Evolutionary conservation across 2,329 filamentous ascomycete genomes (phyloP).

Genomic region (Coleophoma crateriformis): DNA sequence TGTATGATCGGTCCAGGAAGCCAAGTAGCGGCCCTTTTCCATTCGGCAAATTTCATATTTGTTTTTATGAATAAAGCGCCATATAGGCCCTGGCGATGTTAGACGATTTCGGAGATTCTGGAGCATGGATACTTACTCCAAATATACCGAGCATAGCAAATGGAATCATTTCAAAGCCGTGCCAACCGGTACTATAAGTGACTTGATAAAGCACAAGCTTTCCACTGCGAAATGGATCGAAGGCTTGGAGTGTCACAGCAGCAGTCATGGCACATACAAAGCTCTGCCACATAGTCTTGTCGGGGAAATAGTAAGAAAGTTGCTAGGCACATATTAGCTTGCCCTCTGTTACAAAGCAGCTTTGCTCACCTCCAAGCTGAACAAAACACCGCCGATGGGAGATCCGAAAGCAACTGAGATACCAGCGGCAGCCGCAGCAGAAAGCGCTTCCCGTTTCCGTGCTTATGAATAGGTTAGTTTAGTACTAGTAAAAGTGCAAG

Average conservation of each 20-base stretch:
- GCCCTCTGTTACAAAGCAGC: neutral
- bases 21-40: slow-evolving; percentile 62
- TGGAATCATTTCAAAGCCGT: slow-evolving; percentile 87
- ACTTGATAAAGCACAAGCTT: slow-evolving; percentile 96
- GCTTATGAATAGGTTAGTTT: slow-evolving; percentile 44
- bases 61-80: slow-evolving; percentile 91
- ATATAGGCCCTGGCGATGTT: slow-evolving; percentile 63
- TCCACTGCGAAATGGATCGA: slow-evolving; percentile 91
- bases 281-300: slow-evolving; percentile 99
- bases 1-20: slow-evolving; percentile 72
- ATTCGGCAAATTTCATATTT: slow-evolving; percentile 81
- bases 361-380: slow-evolving; percentile 73
- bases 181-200: slow-evolving; percentile 86
- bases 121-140: slow-evolving; percentile 44
- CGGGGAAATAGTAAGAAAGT: slow-evolving; percentile 94
- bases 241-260: slow-evolving; percentile 83
- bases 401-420: slow-evolving; percentile 94
- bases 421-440: slow-evolving; percentile 84
- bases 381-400: slow-evolving; percentile 89
- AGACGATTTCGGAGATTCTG: neutral
- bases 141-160: slow-evolving; percentile 82
- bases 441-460: slow-evolving; percentile 87
- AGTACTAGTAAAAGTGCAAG: neutral
- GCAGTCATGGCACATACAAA: slow-evolving; percentile 99
- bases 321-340: slow-evolving; percentile 46